Base-by-base conservation (phyloP, 1,139 yeast genomes). In the Sugiyamaella xylanicola region DNA sequence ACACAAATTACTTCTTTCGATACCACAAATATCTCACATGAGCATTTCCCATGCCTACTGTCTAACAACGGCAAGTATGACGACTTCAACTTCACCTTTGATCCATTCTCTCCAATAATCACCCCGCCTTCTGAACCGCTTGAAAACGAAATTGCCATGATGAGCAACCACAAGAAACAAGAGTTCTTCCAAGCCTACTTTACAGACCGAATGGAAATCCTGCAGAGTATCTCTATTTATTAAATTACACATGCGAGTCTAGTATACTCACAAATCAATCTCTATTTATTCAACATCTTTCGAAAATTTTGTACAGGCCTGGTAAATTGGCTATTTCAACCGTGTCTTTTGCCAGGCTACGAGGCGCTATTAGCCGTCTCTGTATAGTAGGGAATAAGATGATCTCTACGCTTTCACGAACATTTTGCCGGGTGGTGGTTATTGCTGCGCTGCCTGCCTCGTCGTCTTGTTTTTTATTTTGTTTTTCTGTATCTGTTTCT, bases 321-420 rank as follows among this genome's bases (percentile, higher is more conserved):
- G 98, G 98, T 42, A 95, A 74, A 67, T 87, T 92, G 0, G 99
- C 98, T 43, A 95, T 83, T 68, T 93, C 96, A 1, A 88, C 80
- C 4, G 91, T 82, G 57, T 83, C 85, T 19, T 76, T 68, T 1
- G 72, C 62, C 32, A 91, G 64, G 3, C 66, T 67, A 19, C 74
- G 74, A 0, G 96, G 82, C 0, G 95, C 96, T 17, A 90, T 68
- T 36, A 91, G 80, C 48, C 84, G 74, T 57, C 76, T 76, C 62
- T 85, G 85, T 15, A 89, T 68, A 16, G 81, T 75, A 0, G 96
- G 96, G 63, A 90, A 86, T 1, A 91, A 63, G 0, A 76, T 68
- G 59, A 81, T 76, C 61, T 87, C 93, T 54, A 92, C 49, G 1
- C 68, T 64, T 8, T 57, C 58, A 32, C 59, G 54, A 29, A 46